Evolutionary conservation across 1,284 basidiomycete genomes (phyloP).

Genomic region (Microbotryum silenes-acaulis): DNA sequence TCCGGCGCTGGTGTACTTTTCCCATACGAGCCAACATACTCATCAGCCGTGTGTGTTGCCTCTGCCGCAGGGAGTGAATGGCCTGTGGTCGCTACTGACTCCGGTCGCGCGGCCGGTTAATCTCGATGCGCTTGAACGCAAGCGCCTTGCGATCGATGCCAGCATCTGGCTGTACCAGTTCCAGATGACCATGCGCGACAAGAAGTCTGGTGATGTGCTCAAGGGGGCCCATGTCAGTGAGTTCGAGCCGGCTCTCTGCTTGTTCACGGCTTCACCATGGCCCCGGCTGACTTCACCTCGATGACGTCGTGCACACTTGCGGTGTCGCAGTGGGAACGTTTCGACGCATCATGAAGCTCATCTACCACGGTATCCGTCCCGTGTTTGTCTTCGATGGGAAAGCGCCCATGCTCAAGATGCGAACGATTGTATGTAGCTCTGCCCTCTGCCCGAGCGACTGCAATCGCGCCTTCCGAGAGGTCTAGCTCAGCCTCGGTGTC

Average conservation of each 20-base stretch:
- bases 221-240: conserved; percentile 77
- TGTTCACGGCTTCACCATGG: too few species aligned
- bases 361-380: conserved; percentile 94
- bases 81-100: conserved; percentile 80
- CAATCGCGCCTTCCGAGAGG: neutral
- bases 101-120: conserved; percentile 78
- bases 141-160: conserved; percentile 89
- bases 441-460: neutral
- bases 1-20: too few species aligned
- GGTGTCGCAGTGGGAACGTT: conserved; percentile 27
- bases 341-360: conserved; percentile 79
- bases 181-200: conserved; percentile 94
- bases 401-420: conserved; percentile 75
- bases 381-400: conserved; percentile 97
- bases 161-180: conserved; percentile 99
- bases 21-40: neutral
- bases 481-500: neutral
- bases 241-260: neutral
- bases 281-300: too few species aligned
- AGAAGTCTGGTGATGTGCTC: conserved; percentile 78
- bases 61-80: conserved; percentile 70
- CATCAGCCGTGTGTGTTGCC: neutral
- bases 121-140: conserved; percentile 83
- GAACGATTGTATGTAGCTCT: conserved; percentile 62
- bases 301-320: neutral